These are phyloP conservation scores for Podila horticola DNA, from an alignment of 192 early-diverging fungal genomes.

Conservation along the genomic window DNA sequence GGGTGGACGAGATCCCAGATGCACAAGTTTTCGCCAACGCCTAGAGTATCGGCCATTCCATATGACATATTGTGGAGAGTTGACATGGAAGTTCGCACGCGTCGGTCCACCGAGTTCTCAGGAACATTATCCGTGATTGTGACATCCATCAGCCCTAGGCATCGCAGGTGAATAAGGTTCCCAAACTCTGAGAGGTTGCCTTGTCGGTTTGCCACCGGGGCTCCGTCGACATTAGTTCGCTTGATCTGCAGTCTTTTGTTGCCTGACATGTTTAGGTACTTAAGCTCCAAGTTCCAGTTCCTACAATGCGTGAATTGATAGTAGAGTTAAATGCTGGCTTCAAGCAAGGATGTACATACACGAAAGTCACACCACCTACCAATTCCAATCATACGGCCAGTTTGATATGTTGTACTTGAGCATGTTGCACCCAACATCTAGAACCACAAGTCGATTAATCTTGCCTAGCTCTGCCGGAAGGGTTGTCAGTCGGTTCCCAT, in stretches of 20 bases:
- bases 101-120: conserved; percentile 82
- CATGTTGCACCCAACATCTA: conserved; percentile 89
- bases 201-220: conserved; percentile 32
- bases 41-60: conserved; percentile 87
- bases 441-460: conserved; percentile 75
- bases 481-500: conserved; percentile 90
- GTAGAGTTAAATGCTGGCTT: not conserved
- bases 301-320: conserved; percentile 23
- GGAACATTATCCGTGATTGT: conserved; percentile 77
- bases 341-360: not conserved
- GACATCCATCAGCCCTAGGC: conserved; percentile 92
- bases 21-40: conserved; percentile 72
- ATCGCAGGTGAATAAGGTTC: conserved; percentile 78
- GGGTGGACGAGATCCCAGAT: conserved; percentile 91
- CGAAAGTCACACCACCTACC: conserved; percentile 53
- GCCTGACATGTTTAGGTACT: conserved; percentile 91
- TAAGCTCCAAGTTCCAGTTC: conserved; percentile 91
- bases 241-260: conserved; percentile 92
- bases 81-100: conserved; percentile 85
- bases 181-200: conserved; percentile 81
- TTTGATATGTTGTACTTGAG: conserved; percentile 95
- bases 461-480: conserved; percentile 94
- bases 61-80: conserved; percentile 86
- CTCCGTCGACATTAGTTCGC: conserved; percentile 62
- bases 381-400: conserved; percentile 97